Conservation (phyloP, 768 basidiomycete genomes). For the Amyloporia xantha region DNA sequence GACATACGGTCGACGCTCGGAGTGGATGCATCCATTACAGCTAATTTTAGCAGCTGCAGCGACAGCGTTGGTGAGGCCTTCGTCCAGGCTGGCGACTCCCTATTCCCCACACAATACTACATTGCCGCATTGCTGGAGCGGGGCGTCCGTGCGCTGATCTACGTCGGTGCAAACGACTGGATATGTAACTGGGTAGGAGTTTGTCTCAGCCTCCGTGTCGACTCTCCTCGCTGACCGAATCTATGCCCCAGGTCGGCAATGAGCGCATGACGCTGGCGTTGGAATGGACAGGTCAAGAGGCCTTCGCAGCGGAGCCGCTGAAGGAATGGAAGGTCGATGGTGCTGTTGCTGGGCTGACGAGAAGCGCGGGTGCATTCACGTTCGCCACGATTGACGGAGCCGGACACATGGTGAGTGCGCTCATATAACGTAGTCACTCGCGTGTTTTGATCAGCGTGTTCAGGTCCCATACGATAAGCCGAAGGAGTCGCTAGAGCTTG, state of each 20-base stretch:
- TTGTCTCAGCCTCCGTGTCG: neutral
- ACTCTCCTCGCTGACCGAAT: neutral
- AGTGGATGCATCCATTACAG: constrained; percentile 41
- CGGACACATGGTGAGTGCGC: constrained; percentile 64
- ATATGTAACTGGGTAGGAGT: constrained; percentile 45
- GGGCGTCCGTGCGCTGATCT: constrained; percentile 44
- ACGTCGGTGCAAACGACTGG: constrained; percentile 50
- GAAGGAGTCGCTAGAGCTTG: constrained; percentile 41
- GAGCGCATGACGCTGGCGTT: constrained; percentile 52
- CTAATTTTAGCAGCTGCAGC: constrained; percentile 36
- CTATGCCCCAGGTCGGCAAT: constrained; percentile 39
- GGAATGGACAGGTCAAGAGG: constrained; percentile 52
- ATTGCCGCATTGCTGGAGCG: constrained; percentile 50
- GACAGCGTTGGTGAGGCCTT: constrained; percentile 45
- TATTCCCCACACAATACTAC: constrained; percentile 31
- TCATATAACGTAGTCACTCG: no score
- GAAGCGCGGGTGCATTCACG: constrained; percentile 49
- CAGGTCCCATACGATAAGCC: constrained; percentile 63
- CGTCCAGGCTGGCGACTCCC: constrained; percentile 32
- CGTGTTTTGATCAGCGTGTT: neutral
- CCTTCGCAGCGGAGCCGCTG: constrained; percentile 37
- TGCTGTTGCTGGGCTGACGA: constrained; percentile 44
- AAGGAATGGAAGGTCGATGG: constrained; percentile 52
- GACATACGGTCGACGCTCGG: constrained; percentile 51
- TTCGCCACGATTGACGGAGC: constrained; percentile 58